phyloP scores from a whole-genome alignment of 2,329 filamentous ascomycete genomes.

The Tolypocladium ovalisporum region DNA sequence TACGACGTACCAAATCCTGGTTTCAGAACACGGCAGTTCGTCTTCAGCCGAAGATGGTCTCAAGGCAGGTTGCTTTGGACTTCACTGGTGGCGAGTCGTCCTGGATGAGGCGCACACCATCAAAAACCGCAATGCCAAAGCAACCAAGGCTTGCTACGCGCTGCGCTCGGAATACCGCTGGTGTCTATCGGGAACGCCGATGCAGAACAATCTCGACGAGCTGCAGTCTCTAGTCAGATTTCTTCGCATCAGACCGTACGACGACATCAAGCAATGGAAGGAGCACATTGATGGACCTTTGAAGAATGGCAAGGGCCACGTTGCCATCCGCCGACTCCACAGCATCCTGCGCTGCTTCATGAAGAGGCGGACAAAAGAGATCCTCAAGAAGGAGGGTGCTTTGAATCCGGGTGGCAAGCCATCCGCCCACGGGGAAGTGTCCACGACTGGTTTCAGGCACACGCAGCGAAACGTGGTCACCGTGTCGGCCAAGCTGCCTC shows the following conservation, averaged over 20 bases:
- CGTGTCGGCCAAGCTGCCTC: slow-evolving; percentile 66
- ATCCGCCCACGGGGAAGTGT: slow-evolving; percentile 34
- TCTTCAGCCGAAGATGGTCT: slow-evolving; percentile 48
- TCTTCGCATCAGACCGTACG: slow-evolving; percentile 81
- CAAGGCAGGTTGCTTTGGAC: slow-evolving; percentile 76
- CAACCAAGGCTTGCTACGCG: slow-evolving; percentile 83
- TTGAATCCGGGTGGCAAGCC: slow-evolving; percentile 65
- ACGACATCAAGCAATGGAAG: slow-evolving; percentile 79
- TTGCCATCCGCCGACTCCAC: slow-evolving; percentile 80
- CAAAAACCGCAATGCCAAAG: slow-evolving; percentile 95
- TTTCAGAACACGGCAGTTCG: slow-evolving; percentile 73
- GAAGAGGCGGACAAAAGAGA: slow-evolving; percentile 96
- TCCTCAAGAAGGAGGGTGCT: slow-evolving; percentile 80
- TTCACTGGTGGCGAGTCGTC: slow-evolving; percentile 92
- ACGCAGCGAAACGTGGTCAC: slow-evolving; percentile 83
- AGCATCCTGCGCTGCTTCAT: slow-evolving; percentile 85
- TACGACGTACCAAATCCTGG: slow-evolving; percentile 91
- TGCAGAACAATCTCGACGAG: slow-evolving; percentile 98
- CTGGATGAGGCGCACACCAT: slow-evolving; percentile 96
- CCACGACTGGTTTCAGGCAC: slow-evolving; percentile 70
- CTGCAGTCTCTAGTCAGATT: slow-evolving; percentile 90
- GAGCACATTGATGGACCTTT: slow-evolving; percentile 82
- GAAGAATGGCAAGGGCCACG: slow-evolving; percentile 78
- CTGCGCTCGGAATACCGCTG: slow-evolving; percentile 80
- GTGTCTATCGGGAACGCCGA: slow-evolving; percentile 92